Conservation (phyloP, 768 basidiomycete species). For the Tubosaeta sp. region DNA sequence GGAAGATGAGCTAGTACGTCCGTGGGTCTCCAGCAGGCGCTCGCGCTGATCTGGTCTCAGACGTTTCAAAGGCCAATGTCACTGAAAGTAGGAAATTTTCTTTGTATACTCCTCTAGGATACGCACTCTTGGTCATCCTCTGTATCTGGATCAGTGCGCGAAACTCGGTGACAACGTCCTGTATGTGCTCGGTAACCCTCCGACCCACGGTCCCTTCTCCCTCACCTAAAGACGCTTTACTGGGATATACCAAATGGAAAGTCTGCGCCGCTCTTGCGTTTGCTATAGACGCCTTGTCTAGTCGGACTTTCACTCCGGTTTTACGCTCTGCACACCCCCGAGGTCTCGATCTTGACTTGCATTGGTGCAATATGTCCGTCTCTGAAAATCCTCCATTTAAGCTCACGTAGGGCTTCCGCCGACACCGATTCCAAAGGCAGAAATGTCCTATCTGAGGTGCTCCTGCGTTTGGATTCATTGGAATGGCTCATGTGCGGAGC, state of each 20-base stretch:
- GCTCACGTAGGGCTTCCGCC: too few species aligned
- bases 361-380: conserved; percentile 20
- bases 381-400: conserved; percentile 12
- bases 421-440: conserved; percentile 9
- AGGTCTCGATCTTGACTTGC: conserved; percentile 17
- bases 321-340: conserved; percentile 11
- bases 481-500: conserved; percentile 15
- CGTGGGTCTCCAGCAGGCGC: neutral
- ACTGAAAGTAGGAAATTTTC: conserved; percentile 27
- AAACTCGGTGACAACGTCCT: conserved; percentile 17
- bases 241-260: conserved; percentile 16
- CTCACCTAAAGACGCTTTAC: conserved; percentile 16
- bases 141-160: neutral
- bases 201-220: conserved; percentile 18
- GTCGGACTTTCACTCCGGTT: conserved; percentile 12
- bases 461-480: conserved; percentile 17
- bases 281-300: conserved; percentile 22
- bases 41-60: conserved; percentile 14
- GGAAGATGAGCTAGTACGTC: conserved; percentile 13
- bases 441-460: conserved; percentile 20
- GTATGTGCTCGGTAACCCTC: conserved; percentile 23
- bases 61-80: conserved; percentile 24
- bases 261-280: conserved; percentile 17
- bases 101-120: conserved; percentile 24
- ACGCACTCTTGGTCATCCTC: conserved; percentile 7